These are phyloP conservation scores for Lasiosphaeriaceae sp. DNA, from an alignment of 495 filamentous ascomycete species.

Conservation along the genomic window DNA sequence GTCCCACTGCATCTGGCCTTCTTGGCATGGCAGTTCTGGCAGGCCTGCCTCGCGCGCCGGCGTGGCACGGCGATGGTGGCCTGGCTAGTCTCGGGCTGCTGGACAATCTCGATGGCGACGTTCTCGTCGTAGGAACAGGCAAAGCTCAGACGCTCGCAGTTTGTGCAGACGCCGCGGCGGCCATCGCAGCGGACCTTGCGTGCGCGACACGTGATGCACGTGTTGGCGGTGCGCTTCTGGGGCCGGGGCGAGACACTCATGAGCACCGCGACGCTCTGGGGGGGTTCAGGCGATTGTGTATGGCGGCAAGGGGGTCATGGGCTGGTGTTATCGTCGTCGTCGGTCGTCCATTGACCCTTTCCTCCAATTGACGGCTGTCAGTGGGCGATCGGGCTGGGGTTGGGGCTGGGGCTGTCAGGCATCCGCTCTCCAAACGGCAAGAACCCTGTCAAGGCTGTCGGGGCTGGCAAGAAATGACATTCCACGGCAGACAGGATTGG, in stretches of 20 bases:
- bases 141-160: slow-evolving; percentile 48
- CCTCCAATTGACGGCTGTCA: too few species aligned
- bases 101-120: slow-evolving; percentile 25
- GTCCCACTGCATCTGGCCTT: slow-evolving; percentile 48
- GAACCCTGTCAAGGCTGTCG: too few species aligned
- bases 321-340: too few species aligned
- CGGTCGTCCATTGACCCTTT: too few species aligned
- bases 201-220: slow-evolving; percentile 45
- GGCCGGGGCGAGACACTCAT: slow-evolving; percentile 29
- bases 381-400: too few species aligned
- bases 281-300: not conserved
- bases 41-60: slow-evolving; percentile 46
- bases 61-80: slow-evolving; percentile 37
- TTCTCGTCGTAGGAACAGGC: slow-evolving; percentile 45
- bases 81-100: slow-evolving; percentile 18
- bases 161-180: slow-evolving; percentile 39
- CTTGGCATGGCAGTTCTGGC: slow-evolving; percentile 44
- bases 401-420: too few species aligned
- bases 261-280: not conserved
- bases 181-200: slow-evolving; percentile 51
- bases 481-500: too few species aligned
- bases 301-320: not conserved
- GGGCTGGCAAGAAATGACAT: too few species aligned
- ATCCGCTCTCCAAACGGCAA: too few species aligned
- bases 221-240: slow-evolving; percentile 28